Percentiles rank a stretch among this genome's conserved stretches.
Evolutionary conservation across 78 protist genomes (phyloP).

Genomic region (Dictyostelium capitatum): DNA sequence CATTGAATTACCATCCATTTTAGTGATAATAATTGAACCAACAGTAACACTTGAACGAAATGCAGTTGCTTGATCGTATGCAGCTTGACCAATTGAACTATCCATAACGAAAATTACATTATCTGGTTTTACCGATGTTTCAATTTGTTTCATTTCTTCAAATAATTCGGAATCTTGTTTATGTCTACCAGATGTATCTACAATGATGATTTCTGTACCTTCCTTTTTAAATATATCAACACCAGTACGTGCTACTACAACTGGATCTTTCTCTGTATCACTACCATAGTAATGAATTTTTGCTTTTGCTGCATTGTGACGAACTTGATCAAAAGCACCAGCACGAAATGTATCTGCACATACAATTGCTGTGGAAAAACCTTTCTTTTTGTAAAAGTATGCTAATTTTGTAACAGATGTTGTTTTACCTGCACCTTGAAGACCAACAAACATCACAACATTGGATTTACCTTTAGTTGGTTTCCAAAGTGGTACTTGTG

Average conservation of each 20-base stretch:
- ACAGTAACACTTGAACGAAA: constrained; percentile 83
- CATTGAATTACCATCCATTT: constrained; percentile 99
- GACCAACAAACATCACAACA: constrained; percentile 99
- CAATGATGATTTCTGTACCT: constrained; percentile 97
- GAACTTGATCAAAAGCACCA: constrained; percentile 99
- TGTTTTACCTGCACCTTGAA: constrained; percentile 93
- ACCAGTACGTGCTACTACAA: constrained; percentile 95
- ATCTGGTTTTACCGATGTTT: constrained; percentile 93
- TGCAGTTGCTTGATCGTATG: constrained; percentile 94
- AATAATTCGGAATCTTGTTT: constrained; percentile 97
- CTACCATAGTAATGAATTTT: constrained; percentile 97
- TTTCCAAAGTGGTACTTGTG: constrained; percentile 92
- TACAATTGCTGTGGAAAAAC: constrained; percentile 94
- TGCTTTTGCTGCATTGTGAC: constrained; percentile 98
- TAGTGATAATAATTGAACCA: constrained; percentile 98
- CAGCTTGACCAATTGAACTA: constrained; percentile 97
- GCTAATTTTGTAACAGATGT: constrained; percentile 94
- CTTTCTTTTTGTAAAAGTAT: constrained; percentile 93
- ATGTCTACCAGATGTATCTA: constrained; percentile 99
- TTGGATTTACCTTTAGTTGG: constrained; percentile 94
- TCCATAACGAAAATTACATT: constrained; percentile 98
- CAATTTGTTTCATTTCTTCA: constrained; percentile 97
- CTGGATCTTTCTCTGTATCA: constrained; percentile 96
- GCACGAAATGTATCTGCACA: constrained; percentile 99
- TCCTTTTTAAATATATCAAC: constrained; percentile 92